phyloP scores from a whole-genome alignment of 73 alveolate genomes.

The Paramecium tetraurelia region DNA sequence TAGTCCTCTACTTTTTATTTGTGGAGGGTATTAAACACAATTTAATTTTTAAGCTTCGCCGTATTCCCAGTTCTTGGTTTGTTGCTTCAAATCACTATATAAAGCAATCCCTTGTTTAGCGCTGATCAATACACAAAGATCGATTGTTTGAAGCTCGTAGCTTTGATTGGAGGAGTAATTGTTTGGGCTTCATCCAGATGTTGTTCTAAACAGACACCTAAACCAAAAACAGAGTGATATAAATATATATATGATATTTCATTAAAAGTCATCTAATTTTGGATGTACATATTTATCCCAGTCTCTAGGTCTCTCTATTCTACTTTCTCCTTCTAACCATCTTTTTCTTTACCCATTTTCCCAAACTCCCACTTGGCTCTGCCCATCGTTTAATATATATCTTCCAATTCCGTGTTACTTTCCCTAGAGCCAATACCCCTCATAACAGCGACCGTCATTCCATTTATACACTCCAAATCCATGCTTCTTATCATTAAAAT shows the following conservation, averaged over 20 bases:
- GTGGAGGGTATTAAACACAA: conserved; percentile 10
- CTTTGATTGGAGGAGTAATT: not conserved
- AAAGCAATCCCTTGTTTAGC: not conserved
- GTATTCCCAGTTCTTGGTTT: conserved; percentile 41
- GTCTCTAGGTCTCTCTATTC: not conserved
- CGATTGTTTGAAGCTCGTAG: not conserved
- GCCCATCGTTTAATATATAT: conserved; percentile 34
- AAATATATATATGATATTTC: not conserved
- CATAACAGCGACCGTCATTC: conserved; percentile 54
- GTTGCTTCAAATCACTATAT: not conserved
- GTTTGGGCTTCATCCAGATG: conserved; percentile 29
- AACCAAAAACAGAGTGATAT: not conserved
- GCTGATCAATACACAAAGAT: not conserved
- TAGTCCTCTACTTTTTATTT: not conserved
- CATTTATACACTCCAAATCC: conserved; percentile 56
- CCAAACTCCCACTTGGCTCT: conserved; percentile 62
- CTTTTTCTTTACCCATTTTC: conserved; percentile 23
- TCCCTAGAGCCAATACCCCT: conserved; percentile 61
- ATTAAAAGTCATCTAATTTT: not conserved
- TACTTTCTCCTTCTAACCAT: conserved; percentile 20
- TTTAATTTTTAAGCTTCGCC: not conserved
- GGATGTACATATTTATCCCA: conserved; percentile 22
- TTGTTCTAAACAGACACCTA: not conserved
- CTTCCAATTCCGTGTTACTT: conserved; percentile 55
- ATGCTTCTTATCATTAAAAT: conserved; percentile 54